Evolutionary conservation across 1,284 basidiomycete genomes (phyloP).

Genomic region (Ceratobasidium sp.): DNA sequence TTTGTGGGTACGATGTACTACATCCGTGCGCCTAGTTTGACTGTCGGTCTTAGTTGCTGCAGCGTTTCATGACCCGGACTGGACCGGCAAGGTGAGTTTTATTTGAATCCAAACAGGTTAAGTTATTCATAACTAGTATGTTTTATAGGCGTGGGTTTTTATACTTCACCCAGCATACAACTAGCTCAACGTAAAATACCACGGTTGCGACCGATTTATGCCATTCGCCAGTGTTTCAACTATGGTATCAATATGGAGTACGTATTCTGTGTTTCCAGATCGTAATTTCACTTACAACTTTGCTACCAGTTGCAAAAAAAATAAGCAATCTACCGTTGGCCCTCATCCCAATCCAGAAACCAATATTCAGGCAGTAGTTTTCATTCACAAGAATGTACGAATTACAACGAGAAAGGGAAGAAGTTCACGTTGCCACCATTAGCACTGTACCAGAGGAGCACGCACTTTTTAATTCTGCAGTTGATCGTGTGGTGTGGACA

Average conservation of each 20-base stretch:
- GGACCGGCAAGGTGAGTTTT: constrained; percentile 10
- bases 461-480: background rate
- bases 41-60: background rate
- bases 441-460: constrained; percentile 36
- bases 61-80: constrained; percentile 36
- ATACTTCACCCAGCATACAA: background rate
- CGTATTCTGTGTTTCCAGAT: background rate
- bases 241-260: constrained; percentile 24
- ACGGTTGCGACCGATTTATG: constrained; percentile 10
- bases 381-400: constrained; percentile 23
- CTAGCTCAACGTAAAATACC: background rate
- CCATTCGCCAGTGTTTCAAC: constrained; percentile 24
- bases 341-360: background rate
- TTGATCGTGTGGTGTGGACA: constrained; percentile 22
- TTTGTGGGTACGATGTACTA: constrained; percentile 8
- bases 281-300: background rate
- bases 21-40: no score
- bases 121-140: background rate
- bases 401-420: no score
- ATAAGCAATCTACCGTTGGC: background rate
- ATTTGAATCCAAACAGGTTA: no score
- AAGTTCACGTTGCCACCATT: no score
- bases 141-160: constrained; percentile 7
- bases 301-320: constrained; percentile 22
- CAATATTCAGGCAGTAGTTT: background rate